phyloP scores from a whole-genome alignment of 805 yeast species.

The Candida berthetii region DNA sequence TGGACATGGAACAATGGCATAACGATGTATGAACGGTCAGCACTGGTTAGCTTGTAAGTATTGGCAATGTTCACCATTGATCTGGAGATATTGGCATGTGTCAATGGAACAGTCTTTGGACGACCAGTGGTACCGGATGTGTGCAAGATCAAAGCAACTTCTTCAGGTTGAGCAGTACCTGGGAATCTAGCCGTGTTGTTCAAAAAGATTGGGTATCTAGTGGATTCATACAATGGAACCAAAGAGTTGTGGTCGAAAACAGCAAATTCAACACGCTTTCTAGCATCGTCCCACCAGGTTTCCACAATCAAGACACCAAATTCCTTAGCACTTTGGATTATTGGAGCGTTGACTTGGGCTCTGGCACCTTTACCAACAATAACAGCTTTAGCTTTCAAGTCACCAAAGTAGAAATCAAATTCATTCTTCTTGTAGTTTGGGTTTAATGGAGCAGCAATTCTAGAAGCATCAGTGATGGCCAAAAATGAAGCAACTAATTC shows the following conservation, averaged over 20 bases:
- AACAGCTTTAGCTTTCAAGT: conserved; percentile 49
- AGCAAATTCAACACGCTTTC: conserved; percentile 36
- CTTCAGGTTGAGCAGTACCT: conserved; percentile 39
- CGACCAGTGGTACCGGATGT: conserved; percentile 76
- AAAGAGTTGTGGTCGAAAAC: conserved; percentile 19
- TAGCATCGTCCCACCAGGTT: conserved; percentile 35
- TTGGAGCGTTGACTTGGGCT: conserved; percentile 27
- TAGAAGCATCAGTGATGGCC: conserved; percentile 48
- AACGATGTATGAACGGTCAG: conserved; percentile 55
- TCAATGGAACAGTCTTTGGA: conserved; percentile 70
- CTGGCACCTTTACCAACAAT: conserved; percentile 50
- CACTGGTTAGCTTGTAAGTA: conserved; percentile 44
- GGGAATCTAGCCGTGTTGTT: conserved; percentile 27
- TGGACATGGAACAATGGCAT: conserved; percentile 81
- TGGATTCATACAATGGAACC: conserved; percentile 22
- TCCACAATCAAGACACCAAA: conserved; percentile 46
- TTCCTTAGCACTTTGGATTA: conserved; percentile 43
- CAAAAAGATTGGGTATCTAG: conserved; percentile 20
- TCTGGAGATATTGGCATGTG: conserved; percentile 56
- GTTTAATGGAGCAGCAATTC: conserved; percentile 66
- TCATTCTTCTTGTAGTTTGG: conserved; percentile 55
- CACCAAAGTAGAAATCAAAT: conserved; percentile 59
- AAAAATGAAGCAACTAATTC: conserved; percentile 54
- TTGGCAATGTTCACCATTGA: conserved; percentile 53
- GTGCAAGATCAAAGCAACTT: conserved; percentile 60